Evolutionary conservation across 176 grass and related monocot genomes (phyloP).

Genomic region (Oryza glumipatula): DNA sequence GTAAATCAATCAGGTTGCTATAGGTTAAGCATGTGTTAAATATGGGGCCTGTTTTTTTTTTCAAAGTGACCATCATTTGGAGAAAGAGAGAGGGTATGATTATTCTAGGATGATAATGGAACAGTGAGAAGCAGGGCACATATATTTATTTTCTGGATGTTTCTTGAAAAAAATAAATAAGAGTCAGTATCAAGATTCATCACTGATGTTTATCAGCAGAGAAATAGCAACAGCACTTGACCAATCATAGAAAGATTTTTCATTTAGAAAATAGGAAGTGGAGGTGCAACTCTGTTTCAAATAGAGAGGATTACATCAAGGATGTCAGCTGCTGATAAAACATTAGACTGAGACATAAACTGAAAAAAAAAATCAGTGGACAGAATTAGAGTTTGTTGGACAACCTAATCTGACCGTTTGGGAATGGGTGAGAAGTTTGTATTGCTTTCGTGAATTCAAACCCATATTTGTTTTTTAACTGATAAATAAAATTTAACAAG

Average conservation of each 20-base stretch:
- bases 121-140: neutral
- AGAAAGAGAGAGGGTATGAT: neutral
- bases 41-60: neutral
- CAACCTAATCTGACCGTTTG: neutral
- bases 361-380: neutral
- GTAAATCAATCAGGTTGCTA: neutral
- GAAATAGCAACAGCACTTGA: neutral
- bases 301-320: neutral
- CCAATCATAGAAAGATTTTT: neutral
- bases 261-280: neutral
- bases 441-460: neutral
- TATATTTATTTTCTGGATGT: conserved; percentile 1
- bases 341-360: neutral
- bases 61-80: neutral
- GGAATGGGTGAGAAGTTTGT: neutral
- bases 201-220: neutral
- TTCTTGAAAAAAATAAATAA: neutral
- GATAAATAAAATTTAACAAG: neutral
- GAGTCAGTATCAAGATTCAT: neutral
- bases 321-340: neutral
- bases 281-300: neutral
- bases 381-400: conserved; percentile 17
- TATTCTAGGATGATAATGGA: neutral
- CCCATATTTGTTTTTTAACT: neutral
- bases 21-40: conserved; percentile 12